Evolutionary conservation across 2,329 filamentous ascomycete genomes (phyloP).

Genomic region (Penicillium sp.): DNA sequence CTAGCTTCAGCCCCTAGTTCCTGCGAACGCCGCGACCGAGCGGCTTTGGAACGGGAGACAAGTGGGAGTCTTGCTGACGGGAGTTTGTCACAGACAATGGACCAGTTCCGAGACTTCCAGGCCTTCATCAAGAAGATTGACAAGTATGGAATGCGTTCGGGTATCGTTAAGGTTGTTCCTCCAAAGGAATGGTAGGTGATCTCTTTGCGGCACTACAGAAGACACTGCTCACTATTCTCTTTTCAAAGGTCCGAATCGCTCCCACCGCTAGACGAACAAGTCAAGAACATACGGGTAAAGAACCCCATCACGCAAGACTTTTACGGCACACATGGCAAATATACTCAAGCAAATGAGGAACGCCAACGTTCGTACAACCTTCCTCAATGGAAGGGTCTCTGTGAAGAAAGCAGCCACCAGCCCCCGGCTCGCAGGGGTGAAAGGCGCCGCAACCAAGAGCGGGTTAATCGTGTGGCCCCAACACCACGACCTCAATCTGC

Average conservation of each 20-base stretch:
- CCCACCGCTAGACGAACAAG: conserved; percentile 75
- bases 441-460: conserved; percentile 52
- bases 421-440: conserved; percentile 84
- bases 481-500: conserved; percentile 35
- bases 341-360: conserved; percentile 95
- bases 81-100: conserved; percentile 65
- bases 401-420: conserved; percentile 93
- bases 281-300: conserved; percentile 90
- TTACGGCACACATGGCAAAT: conserved; percentile 90
- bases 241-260: conserved; percentile 64
- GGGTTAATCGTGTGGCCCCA: conserved; percentile 41
- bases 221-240: conserved; percentile 11
- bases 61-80: conserved; percentile 20
- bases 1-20: background rate
- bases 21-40: too few relatives aligned
- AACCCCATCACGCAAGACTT: conserved; percentile 99
- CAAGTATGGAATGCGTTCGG: conserved; percentile 93
- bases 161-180: conserved; percentile 93
- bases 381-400: conserved; percentile 91
- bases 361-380: conserved; percentile 96
- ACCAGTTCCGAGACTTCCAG: conserved; percentile 92
- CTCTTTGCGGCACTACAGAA: background rate
- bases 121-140: conserved; percentile 89
- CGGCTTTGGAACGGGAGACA: too few relatives aligned
- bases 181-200: conserved; percentile 82